Evolutionary conservation across 768 basidiomycete species (phyloP), one percentile per base, ranked within the genome.

Genomic region (Lactifluus pinguis): DNA sequence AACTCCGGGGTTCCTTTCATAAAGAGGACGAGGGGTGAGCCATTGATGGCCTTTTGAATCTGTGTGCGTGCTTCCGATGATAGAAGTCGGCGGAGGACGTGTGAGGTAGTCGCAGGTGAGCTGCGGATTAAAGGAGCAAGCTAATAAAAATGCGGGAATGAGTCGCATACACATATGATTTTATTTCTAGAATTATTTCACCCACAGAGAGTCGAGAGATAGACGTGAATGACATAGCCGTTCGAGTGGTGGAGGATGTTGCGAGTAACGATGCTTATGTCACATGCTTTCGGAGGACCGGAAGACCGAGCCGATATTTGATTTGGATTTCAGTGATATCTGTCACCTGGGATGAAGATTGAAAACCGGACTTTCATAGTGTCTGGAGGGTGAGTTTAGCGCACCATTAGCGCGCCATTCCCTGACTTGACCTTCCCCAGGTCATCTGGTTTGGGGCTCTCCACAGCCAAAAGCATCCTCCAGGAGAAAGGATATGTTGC

Each of bases 1-100:
- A 77, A 70, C 25, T 84, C 79, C 0, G 90, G 92, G 15, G 88
- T 92, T 10, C 97, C 97, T 71, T 99, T 99, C 95, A 99, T 98
- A 77, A 99, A 98, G 5, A 98, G 77, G 1, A 99, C 97, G 6
- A 98, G 80, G 0, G 94, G 94, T 48, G 81, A 83, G 1, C 80
- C 75, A 8, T 79, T 74, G 30, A 98, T 81, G 2, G 94, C 93
- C 66, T 83, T 72, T 70, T 88, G 81, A n/a, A 92, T 83, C 67
- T 80, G 75, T 11, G 77, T 66, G 21, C 86, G 81, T 5, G 80
- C 76, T 60, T 89, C 82, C 36, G 83, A 77, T 4, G 84, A 82
- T 50, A 92, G 76, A 65, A 78, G 80, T 30, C 89, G 80, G 66
- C 72, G 68, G 49, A 70, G 58, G 44, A 69, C 47, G 8, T 63